Conservation (phyloP, 148 eudicot genomes). For the Cornus kousa region DNA sequence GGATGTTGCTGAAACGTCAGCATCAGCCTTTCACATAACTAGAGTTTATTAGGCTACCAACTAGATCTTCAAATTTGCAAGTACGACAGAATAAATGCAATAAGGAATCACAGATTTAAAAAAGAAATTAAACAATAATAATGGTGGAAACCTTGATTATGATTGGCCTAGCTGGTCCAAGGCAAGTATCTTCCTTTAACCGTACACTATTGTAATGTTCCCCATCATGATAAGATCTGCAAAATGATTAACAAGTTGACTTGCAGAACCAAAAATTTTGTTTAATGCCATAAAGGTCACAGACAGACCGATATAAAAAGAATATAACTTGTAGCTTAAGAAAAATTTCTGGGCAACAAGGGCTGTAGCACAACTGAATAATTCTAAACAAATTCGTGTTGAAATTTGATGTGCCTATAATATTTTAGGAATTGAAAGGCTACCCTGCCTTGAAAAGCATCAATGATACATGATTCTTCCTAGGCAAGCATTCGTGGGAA, state of each 20-base stretch:
- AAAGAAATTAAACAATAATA: neutral
- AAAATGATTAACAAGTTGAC: conserved; percentile 11
- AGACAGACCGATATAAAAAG: neutral
- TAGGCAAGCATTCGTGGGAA: neutral
- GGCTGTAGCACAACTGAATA: neutral
- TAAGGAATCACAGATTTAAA: conserved; percentile 8
- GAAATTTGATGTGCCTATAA: neutral
- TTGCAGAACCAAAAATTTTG: neutral
- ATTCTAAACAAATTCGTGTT: neutral
- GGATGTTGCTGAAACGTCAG: conserved; percentile 68
- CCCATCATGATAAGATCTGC: conserved; percentile 87
- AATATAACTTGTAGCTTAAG: neutral
- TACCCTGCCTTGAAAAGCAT: neutral
- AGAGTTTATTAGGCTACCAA: conserved; percentile 36
- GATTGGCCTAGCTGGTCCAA: conserved; percentile 79
- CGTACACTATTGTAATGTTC: conserved; percentile 91
- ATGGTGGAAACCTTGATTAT: conserved; percentile 55
- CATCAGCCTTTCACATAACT: conserved; percentile 77
- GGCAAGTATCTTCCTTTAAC: conserved; percentile 71
- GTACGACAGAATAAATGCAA: neutral
- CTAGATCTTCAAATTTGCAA: neutral
- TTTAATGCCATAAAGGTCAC: neutral
- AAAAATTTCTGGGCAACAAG: neutral
- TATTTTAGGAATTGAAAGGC: neutral
- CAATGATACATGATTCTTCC: neutral